A percentile compares a stretch with the other conserved stretches of the same genome.
Conservation (phyloP, 352 stramenopile species). For the Phytophthora kernoviae region DNA sequence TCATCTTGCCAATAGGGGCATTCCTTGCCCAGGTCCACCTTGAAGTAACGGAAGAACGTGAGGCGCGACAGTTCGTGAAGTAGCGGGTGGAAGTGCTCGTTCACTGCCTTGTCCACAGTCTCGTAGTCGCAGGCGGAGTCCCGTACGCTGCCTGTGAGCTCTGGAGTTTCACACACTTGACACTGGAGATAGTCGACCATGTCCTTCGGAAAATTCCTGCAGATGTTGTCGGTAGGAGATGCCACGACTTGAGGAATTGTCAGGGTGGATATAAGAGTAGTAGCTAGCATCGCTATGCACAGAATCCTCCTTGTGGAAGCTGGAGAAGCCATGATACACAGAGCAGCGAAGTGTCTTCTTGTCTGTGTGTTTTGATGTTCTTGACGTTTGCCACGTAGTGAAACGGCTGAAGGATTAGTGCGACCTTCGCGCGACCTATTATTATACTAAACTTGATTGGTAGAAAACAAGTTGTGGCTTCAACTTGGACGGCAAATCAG, state of each 20-base stretch:
- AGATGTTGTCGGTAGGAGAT: constrained; percentile 2
- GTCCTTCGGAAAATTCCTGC: constrained; percentile 54
- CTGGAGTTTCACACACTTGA: constrained; percentile 80
- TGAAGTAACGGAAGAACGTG: constrained; percentile 95
- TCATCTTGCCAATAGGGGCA: constrained; percentile 93
- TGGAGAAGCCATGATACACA: constrained; percentile 8
- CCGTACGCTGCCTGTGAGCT: constrained; percentile 79
- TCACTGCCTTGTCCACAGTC: constrained; percentile 83
- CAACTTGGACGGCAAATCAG: constrained; percentile 11
- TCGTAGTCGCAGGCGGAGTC: constrained; percentile 88
- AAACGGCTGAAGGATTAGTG: constrained; percentile 1
- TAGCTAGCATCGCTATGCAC: constrained; percentile 8
- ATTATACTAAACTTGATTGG: not conserved
- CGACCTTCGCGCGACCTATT: constrained; percentile 12
- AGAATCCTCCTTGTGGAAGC: constrained; percentile 11
- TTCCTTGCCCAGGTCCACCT: constrained; percentile 89
- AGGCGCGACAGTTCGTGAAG: constrained; percentile 77
- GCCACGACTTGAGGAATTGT: constrained; percentile 4
- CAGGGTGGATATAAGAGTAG: constrained; percentile 2
- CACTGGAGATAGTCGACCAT: constrained; percentile 83
- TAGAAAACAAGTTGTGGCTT: constrained; percentile 4
- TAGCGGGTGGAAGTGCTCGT: constrained; percentile 82
- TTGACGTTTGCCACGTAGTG: constrained; percentile 22
- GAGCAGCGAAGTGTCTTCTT: not conserved
- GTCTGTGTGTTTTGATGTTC: not conserved